These are phyloP conservation scores for Tieghemostelium lacteum DNA, from an alignment of 78 protist species.

Conservation along the genomic window DNA sequence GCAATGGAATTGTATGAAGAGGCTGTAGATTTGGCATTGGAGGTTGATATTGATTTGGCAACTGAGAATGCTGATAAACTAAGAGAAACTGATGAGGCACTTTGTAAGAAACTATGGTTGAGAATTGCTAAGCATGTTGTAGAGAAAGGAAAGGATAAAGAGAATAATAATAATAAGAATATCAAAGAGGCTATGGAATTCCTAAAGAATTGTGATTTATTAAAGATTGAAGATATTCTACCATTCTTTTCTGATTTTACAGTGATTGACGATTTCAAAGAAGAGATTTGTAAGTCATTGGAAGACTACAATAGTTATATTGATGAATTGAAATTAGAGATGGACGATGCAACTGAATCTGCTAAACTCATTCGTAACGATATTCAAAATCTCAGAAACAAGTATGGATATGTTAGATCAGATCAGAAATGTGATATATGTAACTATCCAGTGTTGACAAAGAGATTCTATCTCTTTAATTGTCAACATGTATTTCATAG, in stretches of 20 bases:
- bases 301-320: conserved; percentile 91
- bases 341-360: conserved; percentile 91
- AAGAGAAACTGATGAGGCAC: conserved; percentile 86
- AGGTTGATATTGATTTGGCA: conserved; percentile 89
- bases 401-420: conserved; percentile 81
- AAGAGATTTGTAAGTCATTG: conserved; percentile 90
- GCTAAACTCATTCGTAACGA: conserved; percentile 92
- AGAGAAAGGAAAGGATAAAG: conserved; percentile 74
- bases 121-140: conserved; percentile 91
- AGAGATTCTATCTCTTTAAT: conserved; percentile 91
- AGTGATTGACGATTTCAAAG: conserved; percentile 94
- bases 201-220: conserved; percentile 69
- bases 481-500: conserved; percentile 94
- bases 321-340: conserved; percentile 86
- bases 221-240: conserved; percentile 96
- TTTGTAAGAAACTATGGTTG: conserved; percentile 93
- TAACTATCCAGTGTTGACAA: conserved; percentile 69
- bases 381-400: conserved; percentile 87
- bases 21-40: conserved; percentile 92
- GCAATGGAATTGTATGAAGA: conserved; percentile 95
- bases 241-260: conserved; percentile 97
- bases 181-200: conserved; percentile 92
- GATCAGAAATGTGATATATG: conserved; percentile 90
- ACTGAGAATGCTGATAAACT: conserved; percentile 83
- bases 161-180: neutral